phyloP scores from a whole-genome alignment of 108 stramenopile genomes.

The Seminavis robusta region DNA sequence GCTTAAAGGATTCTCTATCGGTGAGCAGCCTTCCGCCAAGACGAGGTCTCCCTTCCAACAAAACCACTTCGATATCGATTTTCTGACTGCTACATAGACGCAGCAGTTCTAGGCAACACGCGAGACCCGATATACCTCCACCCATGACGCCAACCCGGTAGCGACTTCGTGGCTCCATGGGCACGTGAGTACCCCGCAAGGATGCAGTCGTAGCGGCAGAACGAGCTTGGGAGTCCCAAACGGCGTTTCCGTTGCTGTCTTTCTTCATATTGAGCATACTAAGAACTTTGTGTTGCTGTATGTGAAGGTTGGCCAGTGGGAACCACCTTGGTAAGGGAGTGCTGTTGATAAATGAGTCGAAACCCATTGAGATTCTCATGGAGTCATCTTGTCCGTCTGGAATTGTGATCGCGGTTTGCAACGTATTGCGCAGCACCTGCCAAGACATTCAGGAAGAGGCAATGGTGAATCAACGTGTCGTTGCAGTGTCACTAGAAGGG shows the following conservation, averaged over 20 bases:
- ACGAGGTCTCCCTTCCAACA: conserved; percentile 43
- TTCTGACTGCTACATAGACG: conserved; percentile 20
- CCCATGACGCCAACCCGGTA: conserved; percentile 58
- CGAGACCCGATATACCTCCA: conserved; percentile 54
- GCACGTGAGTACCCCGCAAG: conserved; percentile 26
- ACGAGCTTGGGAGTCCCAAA: conserved; percentile 18
- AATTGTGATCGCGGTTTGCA: no score
- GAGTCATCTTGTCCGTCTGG: conserved; percentile 5
- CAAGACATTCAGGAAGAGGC: background rate
- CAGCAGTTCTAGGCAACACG: conserved; percentile 41
- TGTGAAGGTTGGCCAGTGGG: conserved; percentile 44
- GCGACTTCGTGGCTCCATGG: conserved; percentile 40
- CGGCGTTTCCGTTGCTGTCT: conserved; percentile 32
- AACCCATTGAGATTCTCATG: conserved; percentile 33
- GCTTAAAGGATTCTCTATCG: conserved; percentile 18
- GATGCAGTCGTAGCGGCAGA: conserved; percentile 1
- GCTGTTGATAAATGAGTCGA: conserved; percentile 39
- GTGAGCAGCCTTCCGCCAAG: conserved; percentile 53
- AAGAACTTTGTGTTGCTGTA: conserved; percentile 25
- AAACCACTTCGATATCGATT: conserved; percentile 37
- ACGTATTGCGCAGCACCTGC: no score
- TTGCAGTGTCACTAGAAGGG: background rate
- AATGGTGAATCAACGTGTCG: background rate
- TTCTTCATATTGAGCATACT: conserved; percentile 41
- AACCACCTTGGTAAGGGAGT: conserved; percentile 51